A percentile compares a stretch with the other conserved stretches of the same genome.
These are phyloP conservation scores for Syzygium oleosum DNA, from an alignment of 345 rosid genomes.

Conservation along the genomic window DNA sequence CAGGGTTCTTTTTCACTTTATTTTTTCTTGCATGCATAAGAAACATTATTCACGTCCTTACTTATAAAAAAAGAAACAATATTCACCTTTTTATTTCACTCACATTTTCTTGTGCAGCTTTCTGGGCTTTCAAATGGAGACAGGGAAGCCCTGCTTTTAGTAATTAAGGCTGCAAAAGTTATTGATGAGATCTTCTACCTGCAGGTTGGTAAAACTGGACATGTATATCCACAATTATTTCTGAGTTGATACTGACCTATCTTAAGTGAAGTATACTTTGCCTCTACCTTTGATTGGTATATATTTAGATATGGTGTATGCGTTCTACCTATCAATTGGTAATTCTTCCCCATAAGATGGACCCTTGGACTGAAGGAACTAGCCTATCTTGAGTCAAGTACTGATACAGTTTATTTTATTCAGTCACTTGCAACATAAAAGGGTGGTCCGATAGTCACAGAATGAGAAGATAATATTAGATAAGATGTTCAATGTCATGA, in stretches of 20 bases:
- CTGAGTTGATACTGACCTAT: not conserved
- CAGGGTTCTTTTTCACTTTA: not conserved
- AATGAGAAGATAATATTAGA: not conserved
- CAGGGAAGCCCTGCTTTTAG: conserved; percentile 48
- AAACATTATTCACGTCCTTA: not conserved
- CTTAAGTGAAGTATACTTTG: not conserved
- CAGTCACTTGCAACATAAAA: not conserved
- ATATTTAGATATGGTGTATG: no score
- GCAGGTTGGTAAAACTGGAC: conserved; percentile 40
- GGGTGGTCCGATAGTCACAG: not conserved
- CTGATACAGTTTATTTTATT: not conserved
- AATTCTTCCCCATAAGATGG: not conserved
- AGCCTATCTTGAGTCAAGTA: not conserved
- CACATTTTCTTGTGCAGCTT: conserved; percentile 38
- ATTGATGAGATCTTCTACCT: conserved; percentile 71
- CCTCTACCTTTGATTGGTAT: not conserved
- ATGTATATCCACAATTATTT: not conserved
- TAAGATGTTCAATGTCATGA: not conserved
- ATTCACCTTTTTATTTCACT: not conserved
- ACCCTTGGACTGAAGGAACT: not conserved
- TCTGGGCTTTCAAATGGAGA: conserved; percentile 58
- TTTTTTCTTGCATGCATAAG: not conserved
- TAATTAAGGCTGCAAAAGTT: conserved; percentile 73
- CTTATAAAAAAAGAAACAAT: not conserved
- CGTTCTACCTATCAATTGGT: not conserved